These are phyloP conservation scores for Ogataea polymorpha DNA, from an alignment of 805 yeast species.

Conservation along the genomic window DNA sequence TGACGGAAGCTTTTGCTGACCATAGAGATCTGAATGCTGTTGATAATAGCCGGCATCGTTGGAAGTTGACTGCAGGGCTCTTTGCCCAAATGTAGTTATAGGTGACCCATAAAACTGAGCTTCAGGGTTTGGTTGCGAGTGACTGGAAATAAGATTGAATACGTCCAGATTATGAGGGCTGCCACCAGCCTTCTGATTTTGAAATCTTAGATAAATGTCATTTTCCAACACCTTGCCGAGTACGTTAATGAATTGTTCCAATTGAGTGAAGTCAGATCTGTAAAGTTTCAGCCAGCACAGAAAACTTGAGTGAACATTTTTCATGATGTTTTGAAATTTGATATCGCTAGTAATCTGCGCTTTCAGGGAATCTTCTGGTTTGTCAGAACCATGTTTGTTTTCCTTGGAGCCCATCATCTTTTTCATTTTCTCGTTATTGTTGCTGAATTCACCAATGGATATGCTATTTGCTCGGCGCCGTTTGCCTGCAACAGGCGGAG, in stretches of 20 bases:
- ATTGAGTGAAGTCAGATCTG: slow-evolving; percentile 11
- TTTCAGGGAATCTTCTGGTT: slow-evolving; percentile 20
- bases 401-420: slow-evolving; percentile 14
- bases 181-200: slow-evolving; percentile 3
- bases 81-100: neutral
- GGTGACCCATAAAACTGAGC: slow-evolving; percentile 8
- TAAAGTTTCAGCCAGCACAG: slow-evolving; percentile 27
- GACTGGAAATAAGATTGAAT: slow-evolving; percentile 17
- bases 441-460: slow-evolving; percentile 27
- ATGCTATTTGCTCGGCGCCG: slow-evolving; percentile 24
- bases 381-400: slow-evolving; percentile 8
- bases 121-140: slow-evolving; percentile 13
- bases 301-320: slow-evolving; percentile 26
- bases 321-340: slow-evolving; percentile 24
- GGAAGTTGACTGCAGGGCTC: slow-evolving; percentile 1
- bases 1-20: slow-evolving; percentile 14
- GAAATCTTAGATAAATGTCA: slow-evolving; percentile 21
- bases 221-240: slow-evolving; percentile 17
- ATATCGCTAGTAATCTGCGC: slow-evolving; percentile 24
- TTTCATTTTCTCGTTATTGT: slow-evolving; percentile 28
- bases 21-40: slow-evolving; percentile 17
- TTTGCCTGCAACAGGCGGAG: slow-evolving; percentile 1
- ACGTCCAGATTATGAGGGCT: slow-evolving; percentile 16
- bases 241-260: slow-evolving; percentile 13
- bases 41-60: slow-evolving; percentile 16